Percentiles rank a stretch among this genome's conserved stretches.
phyloP scores from a whole-genome alignment of 208 protist genomes.

The Leishmania tarentolae region DNA sequence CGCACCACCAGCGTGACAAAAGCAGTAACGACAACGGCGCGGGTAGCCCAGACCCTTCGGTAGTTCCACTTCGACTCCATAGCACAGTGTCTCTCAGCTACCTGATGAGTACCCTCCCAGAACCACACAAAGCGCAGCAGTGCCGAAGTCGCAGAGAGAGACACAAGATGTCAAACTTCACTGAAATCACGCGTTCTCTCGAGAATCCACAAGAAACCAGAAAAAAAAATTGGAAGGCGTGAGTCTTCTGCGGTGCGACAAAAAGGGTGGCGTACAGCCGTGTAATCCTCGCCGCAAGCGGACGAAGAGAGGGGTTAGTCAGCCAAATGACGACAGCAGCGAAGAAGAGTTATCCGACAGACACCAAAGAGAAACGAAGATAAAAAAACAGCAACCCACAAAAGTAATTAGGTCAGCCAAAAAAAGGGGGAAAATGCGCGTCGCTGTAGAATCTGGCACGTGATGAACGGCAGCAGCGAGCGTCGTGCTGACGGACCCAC shows the following conservation, averaged over 20 bases:
- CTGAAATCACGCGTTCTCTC: background rate
- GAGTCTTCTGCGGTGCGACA: background rate
- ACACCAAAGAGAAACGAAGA: background rate
- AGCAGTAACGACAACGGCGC: slow-evolving; percentile 2
- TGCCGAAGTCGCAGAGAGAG: background rate
- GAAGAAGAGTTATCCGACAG: background rate
- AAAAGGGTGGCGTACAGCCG: background rate
- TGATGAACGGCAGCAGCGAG: background rate
- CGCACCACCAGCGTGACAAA: slow-evolving; percentile 18
- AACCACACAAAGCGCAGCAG: background rate
- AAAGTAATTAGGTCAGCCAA: background rate
- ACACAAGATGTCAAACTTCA: background rate
- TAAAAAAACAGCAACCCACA: background rate
- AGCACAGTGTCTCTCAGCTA: background rate
- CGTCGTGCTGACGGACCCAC: background rate
- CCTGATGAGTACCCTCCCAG: background rate
- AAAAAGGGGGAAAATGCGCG: background rate
- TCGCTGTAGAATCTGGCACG: background rate
- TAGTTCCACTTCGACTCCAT: background rate
- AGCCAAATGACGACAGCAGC: background rate
- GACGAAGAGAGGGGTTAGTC: background rate
- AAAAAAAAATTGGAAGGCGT: background rate
- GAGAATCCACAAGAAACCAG: background rate
- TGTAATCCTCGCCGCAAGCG: background rate
- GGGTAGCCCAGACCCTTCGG: slow-evolving; percentile 17